Evolutionary conservation across 164 flowering plant genomes (phyloP).

Genomic region (Magnolia officinalis): DNA sequence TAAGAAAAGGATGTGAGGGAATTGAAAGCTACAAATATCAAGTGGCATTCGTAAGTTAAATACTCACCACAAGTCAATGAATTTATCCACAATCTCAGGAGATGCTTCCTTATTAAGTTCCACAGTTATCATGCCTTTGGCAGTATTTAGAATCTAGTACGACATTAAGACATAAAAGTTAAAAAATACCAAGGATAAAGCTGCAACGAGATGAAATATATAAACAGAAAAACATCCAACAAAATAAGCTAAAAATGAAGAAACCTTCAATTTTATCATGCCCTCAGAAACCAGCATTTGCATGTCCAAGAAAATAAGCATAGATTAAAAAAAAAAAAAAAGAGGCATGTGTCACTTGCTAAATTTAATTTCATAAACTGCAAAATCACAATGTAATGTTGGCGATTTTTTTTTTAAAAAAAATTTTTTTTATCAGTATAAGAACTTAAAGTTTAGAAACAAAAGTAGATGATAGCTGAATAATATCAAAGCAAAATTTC

Average conservation of each 20-base stretch:
- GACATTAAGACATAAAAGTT: background rate
- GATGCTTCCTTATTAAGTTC: constrained; percentile 83
- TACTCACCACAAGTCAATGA: constrained; percentile 70
- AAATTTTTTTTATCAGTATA: no score
- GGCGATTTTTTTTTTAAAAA: no score
- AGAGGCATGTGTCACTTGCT: background rate
- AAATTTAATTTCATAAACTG: background rate
- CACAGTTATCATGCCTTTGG: constrained; percentile 69
- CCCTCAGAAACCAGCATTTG: background rate
- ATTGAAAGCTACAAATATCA: background rate
- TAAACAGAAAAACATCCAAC: no score
- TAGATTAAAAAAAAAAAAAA: background rate
- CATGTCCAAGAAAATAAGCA: background rate
- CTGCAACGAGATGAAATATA: background rate
- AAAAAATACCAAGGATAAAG: background rate
- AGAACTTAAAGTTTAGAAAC: background rate
- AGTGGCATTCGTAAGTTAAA: background rate
- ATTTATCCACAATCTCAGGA: constrained; percentile 78
- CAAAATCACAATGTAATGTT: background rate
- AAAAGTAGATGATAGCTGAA: background rate
- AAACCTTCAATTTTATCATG: no score
- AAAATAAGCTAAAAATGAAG: no score
- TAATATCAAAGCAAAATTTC: background rate
- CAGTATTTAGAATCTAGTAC: constrained; percentile 55
- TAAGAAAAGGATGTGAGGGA: background rate